These are phyloP conservation scores for Trichoderma simmonsii DNA, from an alignment of 2,329 filamentous ascomycete genomes.

Conservation along the genomic window DNA sequence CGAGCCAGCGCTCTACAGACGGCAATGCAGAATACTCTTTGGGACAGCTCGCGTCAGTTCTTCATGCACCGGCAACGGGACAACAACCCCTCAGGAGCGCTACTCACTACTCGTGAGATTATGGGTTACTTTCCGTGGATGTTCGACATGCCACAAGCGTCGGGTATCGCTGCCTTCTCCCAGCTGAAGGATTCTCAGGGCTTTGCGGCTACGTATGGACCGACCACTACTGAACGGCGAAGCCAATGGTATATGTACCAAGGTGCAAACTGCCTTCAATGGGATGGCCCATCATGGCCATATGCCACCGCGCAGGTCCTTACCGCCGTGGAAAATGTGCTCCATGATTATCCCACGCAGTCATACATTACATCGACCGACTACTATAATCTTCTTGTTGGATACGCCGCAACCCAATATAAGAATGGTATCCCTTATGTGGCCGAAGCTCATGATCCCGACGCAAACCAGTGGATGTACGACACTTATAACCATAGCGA, in stretches of 20 bases:
- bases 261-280: neutral
- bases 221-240: neutral
- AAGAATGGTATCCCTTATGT: neutral
- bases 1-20: neutral
- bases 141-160: neutral
- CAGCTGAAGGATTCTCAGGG: neutral
- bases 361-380: neutral
- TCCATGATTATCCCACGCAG: neutral
- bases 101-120: neutral
- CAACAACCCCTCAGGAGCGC: neutral
- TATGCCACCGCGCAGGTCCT: neutral
- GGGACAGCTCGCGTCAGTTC: neutral
- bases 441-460: neutral
- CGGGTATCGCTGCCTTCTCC: neutral
- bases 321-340: neutral
- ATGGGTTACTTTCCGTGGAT: neutral
- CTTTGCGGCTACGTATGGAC: neutral
- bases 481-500: neutral
- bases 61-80: neutral
- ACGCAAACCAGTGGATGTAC: neutral
- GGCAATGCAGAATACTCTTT: neutral
- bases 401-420: neutral
- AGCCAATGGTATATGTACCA: neutral
- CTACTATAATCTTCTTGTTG: neutral
- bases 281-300: slow-evolving; percentile 1